These are phyloP conservation scores for Linnemannia exigua DNA, from an alignment of 192 early-diverging fungal genomes.

Conservation along the genomic window DNA sequence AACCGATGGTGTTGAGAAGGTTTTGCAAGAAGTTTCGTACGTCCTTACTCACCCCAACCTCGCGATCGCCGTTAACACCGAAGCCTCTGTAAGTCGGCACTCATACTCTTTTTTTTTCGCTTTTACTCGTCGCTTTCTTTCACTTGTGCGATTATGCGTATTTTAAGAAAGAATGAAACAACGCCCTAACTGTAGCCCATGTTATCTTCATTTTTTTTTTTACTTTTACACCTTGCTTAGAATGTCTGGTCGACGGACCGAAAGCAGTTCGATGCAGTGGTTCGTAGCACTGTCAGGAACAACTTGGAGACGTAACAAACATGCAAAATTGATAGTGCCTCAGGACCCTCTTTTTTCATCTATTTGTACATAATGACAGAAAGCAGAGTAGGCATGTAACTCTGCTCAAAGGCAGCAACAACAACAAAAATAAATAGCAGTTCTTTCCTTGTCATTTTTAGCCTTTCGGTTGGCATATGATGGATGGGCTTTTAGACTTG, in stretches of 20 bases:
- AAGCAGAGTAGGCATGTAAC: too few species aligned
- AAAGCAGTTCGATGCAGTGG: conserved; percentile 86
- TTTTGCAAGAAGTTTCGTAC: conserved; percentile 91
- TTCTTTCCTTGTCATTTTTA: too few species aligned
- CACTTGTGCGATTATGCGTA: not conserved
- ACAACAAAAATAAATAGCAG: too few species aligned
- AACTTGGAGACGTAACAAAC: conserved; percentile 79
- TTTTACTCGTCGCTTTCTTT: not conserved
- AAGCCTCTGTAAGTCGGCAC: conserved; percentile 93
- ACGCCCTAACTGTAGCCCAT: not conserved
- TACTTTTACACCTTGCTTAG: conserved; percentile 24
- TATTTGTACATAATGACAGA: not conserved
- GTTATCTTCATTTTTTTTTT: not conserved
- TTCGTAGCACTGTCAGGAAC: conserved; percentile 79
- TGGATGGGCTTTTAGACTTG: too few species aligned
- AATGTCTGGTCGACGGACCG: conserved; percentile 95
- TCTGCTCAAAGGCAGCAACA: too few species aligned
- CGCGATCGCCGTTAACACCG: conserved; percentile 96
- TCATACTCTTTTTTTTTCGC: not conserved
- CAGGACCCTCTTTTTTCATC: not conserved
- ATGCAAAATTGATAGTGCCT: not conserved
- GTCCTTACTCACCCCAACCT: conserved; percentile 99
- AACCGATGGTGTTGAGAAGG: conserved; percentile 98
- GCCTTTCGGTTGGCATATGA: not conserved
- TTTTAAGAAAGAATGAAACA: not conserved